Conservation (phyloP, 2,329 filamentous ascomycete species). For the Xylariaceae sp. region DNA sequence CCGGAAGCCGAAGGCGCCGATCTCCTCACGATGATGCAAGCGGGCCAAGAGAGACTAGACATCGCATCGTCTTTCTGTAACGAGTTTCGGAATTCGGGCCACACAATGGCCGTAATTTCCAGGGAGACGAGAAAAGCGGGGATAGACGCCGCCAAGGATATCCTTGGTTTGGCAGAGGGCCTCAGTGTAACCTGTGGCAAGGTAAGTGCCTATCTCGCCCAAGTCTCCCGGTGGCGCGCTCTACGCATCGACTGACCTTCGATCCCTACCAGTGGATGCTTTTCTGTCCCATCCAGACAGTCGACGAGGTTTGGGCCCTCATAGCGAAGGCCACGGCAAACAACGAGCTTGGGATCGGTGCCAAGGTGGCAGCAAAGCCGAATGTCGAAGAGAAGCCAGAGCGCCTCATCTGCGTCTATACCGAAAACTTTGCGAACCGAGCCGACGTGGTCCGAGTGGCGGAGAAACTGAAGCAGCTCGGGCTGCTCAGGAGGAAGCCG, state of each 20-base stretch:
- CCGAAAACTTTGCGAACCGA: constrained; percentile 63
- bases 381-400: constrained; percentile 37
- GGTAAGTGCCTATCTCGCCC: constrained; percentile 33
- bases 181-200: constrained; percentile 61
- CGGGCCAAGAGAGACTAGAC: constrained; percentile 46
- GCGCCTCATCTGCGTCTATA: constrained; percentile 73
- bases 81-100: constrained; percentile 36
- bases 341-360: constrained; percentile 63
- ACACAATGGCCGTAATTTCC: constrained; percentile 33
- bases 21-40: constrained; percentile 43
- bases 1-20: constrained; percentile 43
- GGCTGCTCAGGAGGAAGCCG: constrained; percentile 46
- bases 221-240: too few relatives aligned
- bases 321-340: constrained; percentile 63
- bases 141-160: constrained; percentile 44
- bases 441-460: constrained; percentile 66
- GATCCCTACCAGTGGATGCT: constrained; percentile 59
- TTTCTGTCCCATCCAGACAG: constrained; percentile 49
- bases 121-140: constrained; percentile 46
- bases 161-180: constrained; percentile 56
- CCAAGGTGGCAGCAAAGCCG: constrained; percentile 64
- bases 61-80: constrained; percentile 45
- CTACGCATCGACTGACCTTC: not conserved
- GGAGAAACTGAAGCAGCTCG: constrained; percentile 54
- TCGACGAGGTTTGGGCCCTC: constrained; percentile 60